Evolutionary conservation across 139 green algal genomes (phyloP).

Genomic region (Closterium sp.): DNA sequence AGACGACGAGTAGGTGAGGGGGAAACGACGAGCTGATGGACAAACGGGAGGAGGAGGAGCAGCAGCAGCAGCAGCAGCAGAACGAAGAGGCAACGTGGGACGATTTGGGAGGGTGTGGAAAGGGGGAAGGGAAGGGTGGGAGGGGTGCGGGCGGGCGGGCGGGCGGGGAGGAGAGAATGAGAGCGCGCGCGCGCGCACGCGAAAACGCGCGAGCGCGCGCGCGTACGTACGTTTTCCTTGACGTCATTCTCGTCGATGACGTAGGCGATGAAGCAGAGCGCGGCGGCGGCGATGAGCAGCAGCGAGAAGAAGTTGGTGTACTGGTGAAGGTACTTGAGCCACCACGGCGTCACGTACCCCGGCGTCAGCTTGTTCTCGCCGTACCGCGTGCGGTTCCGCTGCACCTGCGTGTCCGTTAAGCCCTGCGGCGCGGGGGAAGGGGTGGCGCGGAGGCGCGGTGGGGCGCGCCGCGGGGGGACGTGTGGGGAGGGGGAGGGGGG

Average conservation of each 20-base stretch:
- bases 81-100: background rate
- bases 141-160: background rate
- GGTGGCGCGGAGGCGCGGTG: background rate
- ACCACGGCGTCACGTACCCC: conserved; percentile 60
- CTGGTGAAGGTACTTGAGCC: conserved; percentile 67
- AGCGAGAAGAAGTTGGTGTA: conserved; percentile 67
- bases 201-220: background rate
- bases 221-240: conserved; percentile 57
- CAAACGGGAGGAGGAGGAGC: background rate
- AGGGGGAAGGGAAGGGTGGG: background rate
- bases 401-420: conserved; percentile 58
- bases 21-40: background rate
- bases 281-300: conserved; percentile 59
- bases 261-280: conserved; percentile 62
- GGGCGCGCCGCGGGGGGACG: too few relatives aligned
- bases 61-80: background rate
- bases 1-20: background rate
- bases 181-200: background rate
- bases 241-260: conserved; percentile 63
- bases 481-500: background rate
- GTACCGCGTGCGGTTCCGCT: conserved; percentile 57
- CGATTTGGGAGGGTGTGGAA: background rate
- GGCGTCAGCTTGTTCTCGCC: conserved; percentile 70
- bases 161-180: background rate
- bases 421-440: background rate